A percentile compares a stretch with the other conserved stretches of the same genome.
Evolutionary conservation across 345 rosid species (phyloP).

Genomic region (Pugionium dolabratum): DNA sequence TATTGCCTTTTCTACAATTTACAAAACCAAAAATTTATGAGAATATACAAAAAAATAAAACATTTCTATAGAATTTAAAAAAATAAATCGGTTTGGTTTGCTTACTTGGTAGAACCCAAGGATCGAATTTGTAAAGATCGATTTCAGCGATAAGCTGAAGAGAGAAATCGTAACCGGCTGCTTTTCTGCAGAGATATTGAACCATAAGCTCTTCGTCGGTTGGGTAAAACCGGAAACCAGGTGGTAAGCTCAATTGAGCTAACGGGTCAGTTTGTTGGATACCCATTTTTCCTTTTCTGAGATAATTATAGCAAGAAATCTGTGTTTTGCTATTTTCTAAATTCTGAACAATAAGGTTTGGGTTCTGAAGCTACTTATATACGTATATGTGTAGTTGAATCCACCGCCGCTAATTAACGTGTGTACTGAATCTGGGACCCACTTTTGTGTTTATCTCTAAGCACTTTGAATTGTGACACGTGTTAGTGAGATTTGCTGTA

Average conservation of each 20-base stretch:
- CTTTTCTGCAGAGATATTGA: conserved; percentile 79
- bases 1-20: conserved; percentile 63
- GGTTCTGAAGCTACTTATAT: conserved; percentile 15
- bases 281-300: conserved; percentile 52
- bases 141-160: conserved; percentile 76
- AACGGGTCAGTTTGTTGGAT: conserved; percentile 66
- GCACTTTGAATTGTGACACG: conserved; percentile 30
- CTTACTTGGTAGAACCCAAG: conserved; percentile 86
- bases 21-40: conserved; percentile 4
- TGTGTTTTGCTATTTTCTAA: background rate
- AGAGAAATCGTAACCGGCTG: conserved; percentile 72
- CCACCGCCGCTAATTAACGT: conserved; percentile 36
- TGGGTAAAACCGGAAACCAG: conserved; percentile 93
- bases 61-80: background rate
- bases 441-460: conserved; percentile 34
- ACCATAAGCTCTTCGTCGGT: conserved; percentile 94
- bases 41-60: background rate
- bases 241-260: conserved; percentile 81
- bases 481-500: conserved; percentile 33
- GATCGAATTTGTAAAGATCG: conserved; percentile 44
- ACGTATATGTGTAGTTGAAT: conserved; percentile 20
- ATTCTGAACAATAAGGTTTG: conserved; percentile 21
- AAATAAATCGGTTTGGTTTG: background rate
- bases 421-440: conserved; percentile 33
- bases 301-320: background rate